Conservation (phyloP, 139 green algal species). For the Monoraphidium neglectum region DNA sequence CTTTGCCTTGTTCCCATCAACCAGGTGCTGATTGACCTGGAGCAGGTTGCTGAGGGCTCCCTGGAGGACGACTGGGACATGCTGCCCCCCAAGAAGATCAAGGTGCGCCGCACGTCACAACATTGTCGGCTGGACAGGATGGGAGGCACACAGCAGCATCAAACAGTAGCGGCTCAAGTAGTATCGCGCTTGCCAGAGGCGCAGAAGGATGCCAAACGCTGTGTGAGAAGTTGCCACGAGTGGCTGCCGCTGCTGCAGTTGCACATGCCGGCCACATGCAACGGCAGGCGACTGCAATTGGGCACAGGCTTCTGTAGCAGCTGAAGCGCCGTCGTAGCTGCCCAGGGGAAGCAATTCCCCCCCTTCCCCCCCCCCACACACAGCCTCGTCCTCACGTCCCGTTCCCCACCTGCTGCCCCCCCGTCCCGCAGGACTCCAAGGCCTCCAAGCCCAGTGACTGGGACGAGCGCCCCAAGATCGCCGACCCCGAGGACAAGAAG, state of each 20-base stretch:
- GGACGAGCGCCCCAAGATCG: slow-evolving; percentile 80
- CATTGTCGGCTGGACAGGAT: no score
- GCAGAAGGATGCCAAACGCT: no score
- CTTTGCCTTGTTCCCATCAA: neutral
- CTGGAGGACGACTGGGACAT: slow-evolving; percentile 90
- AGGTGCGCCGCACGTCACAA: slow-evolving; percentile 40
- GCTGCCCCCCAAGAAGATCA: slow-evolving; percentile 79
- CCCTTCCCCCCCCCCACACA: neutral
- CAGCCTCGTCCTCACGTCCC: neutral
- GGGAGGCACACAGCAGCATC: no score
- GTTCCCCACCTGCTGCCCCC: neutral
- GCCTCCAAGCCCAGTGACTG: slow-evolving; percentile 91
- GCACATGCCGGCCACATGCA: no score
- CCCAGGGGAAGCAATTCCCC: neutral
- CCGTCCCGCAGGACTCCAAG: slow-evolving; percentile 65
- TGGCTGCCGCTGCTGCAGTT: no score
- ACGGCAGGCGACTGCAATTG: no score
- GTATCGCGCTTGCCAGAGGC: no score
- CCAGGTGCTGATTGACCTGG: slow-evolving; percentile 82
- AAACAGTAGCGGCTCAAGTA: no score
- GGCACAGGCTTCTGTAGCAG: neutral
- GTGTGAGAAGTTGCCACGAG: no score
- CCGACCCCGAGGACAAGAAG: slow-evolving; percentile 82
- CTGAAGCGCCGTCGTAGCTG: no score
- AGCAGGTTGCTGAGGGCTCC: slow-evolving; percentile 64